Base-by-base conservation (phyloP, 2,329 filamentous ascomycete genomes). In the Talaromyces islandicus region DNA sequence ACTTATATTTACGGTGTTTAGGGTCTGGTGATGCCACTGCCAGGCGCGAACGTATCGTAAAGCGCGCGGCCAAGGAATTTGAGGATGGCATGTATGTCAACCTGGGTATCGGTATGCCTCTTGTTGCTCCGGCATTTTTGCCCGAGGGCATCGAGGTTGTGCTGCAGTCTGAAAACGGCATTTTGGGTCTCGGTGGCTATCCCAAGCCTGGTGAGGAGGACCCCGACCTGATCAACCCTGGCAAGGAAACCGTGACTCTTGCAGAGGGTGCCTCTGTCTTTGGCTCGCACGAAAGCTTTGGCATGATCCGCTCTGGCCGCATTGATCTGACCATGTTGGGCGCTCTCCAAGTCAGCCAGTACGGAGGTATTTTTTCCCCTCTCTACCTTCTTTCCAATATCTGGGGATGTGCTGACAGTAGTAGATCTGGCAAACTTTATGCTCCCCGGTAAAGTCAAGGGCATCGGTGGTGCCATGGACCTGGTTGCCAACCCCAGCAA, bases 141-240 rank as follows among this genome's bases (percentile, higher is more conserved):
- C 85, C 88, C 7, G 73, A 83, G 1, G 84, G 83, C 58, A 82
- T 86, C 19, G 85, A 88, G 64, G 91, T 96, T 46, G 90, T 90
- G 83, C 84, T 95, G 57, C 91, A 95, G 73, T 90, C 88, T 1
- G 91, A 95, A 77, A 95, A 95, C 73, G 91, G 91, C 43, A 89
- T 95, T 64, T 76, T 95, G 4, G 91, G 91, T 54, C 90, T 95
- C 64, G 90, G 91, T 0, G 84, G 88, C 3, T 93, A 94, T 75
- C 91, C 91, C 3, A 75, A 76, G 66, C 85, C 85, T 7, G 83
- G 85, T 61, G 86, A 86, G 12, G 80, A 89, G 64, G 91, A 94
- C 69, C 79, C 88, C 9, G 90, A 93, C 66, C 84, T 92, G 62
- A 88, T 94, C 78, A 95, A 94, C 70, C 91, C 91, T 0, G 91